Conservation (phyloP, 805 yeast species). For the Saccharomyces jurei region DNA sequence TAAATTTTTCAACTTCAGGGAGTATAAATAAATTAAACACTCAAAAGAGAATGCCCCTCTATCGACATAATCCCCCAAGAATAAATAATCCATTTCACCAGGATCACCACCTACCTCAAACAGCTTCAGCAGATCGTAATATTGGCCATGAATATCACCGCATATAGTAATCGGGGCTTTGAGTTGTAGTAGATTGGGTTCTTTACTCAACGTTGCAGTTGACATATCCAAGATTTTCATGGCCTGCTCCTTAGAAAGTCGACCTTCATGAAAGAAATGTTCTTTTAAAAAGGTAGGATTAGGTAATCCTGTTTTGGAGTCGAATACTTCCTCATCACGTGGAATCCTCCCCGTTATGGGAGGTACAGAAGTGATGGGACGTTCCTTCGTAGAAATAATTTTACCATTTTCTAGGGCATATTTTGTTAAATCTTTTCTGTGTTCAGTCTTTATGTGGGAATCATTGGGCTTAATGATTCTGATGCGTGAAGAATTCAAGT, state of each 20-base stretch:
- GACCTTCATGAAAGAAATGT: slow-evolving; percentile 71
- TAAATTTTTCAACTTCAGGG: slow-evolving; percentile 68
- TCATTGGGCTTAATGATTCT: slow-evolving; percentile 21
- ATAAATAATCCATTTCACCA: slow-evolving; percentile 54
- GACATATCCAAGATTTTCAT: slow-evolving; percentile 53
- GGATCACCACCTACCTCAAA: slow-evolving; percentile 89
- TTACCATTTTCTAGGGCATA: slow-evolving; percentile 42
- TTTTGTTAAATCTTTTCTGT: slow-evolving; percentile 29
- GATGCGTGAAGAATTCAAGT: background rate
- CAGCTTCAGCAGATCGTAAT: slow-evolving; percentile 73
- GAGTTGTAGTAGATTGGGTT: slow-evolving; percentile 67
- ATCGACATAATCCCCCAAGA: slow-evolving; percentile 87
- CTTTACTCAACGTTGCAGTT: slow-evolving; percentile 48
- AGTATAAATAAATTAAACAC: slow-evolving; percentile 58
- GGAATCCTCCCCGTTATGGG: slow-evolving; percentile 61
- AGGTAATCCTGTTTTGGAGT: slow-evolving; percentile 48
- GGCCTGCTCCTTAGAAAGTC: slow-evolving; percentile 61
- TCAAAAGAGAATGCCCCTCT: slow-evolving; percentile 82
- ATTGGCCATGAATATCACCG: slow-evolving; percentile 91
- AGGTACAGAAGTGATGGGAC: slow-evolving; percentile 42
- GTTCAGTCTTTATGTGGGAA: background rate
- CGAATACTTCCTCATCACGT: slow-evolving; percentile 54
- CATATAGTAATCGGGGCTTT: slow-evolving; percentile 88
- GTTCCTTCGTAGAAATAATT: slow-evolving; percentile 35
- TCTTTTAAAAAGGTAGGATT: slow-evolving; percentile 54